These are phyloP conservation scores for Bipolaris sorokiniana DNA, from an alignment of 2,329 filamentous ascomycete species.

Conservation along the genomic window DNA sequence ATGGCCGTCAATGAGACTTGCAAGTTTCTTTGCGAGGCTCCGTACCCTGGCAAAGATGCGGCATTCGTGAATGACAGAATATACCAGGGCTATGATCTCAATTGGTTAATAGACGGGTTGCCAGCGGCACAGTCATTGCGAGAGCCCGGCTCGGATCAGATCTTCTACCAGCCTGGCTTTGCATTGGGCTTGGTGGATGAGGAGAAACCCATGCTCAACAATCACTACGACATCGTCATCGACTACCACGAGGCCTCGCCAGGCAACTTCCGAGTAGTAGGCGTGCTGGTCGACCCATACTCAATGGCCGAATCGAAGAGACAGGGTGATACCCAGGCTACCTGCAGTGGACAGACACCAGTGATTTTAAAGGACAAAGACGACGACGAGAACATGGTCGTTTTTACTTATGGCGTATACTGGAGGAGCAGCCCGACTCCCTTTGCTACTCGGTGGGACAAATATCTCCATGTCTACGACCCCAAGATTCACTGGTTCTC, in stretches of 20 bases:
- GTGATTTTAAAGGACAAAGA: constrained; percentile 70
- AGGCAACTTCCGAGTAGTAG: constrained; percentile 83
- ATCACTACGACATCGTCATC: constrained; percentile 92
- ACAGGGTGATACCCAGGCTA: constrained; percentile 61
- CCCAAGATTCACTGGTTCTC: constrained; percentile 99
- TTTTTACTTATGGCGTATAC: constrained; percentile 90
- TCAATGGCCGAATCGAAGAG: constrained; percentile 67
- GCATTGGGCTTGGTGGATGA: constrained; percentile 68
- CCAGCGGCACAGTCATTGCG: constrained; percentile 84
- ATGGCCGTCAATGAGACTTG: constrained; percentile 90
- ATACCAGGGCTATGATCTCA: constrained; percentile 84
- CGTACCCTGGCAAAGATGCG: constrained; percentile 69
- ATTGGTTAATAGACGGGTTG: constrained; percentile 94
- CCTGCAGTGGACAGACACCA: constrained; percentile 67
- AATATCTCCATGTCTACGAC: constrained; percentile 95
- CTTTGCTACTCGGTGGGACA: constrained; percentile 98
- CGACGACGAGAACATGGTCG: constrained; percentile 65
- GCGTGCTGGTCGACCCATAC: constrained; percentile 83
- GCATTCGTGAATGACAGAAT: constrained; percentile 85
- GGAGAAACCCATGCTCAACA: constrained; percentile 73
- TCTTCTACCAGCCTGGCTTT: constrained; percentile 93
- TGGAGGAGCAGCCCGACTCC: constrained; percentile 85
- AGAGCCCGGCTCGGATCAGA: constrained; percentile 75
- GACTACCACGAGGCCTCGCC: constrained; percentile 85
- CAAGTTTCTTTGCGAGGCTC: constrained; percentile 76